Percentiles rank a stretch among this genome's conserved stretches.
Evolutionary conservation across 345 rosid species (phyloP).

Genomic region (Luvunga scandens): DNA sequence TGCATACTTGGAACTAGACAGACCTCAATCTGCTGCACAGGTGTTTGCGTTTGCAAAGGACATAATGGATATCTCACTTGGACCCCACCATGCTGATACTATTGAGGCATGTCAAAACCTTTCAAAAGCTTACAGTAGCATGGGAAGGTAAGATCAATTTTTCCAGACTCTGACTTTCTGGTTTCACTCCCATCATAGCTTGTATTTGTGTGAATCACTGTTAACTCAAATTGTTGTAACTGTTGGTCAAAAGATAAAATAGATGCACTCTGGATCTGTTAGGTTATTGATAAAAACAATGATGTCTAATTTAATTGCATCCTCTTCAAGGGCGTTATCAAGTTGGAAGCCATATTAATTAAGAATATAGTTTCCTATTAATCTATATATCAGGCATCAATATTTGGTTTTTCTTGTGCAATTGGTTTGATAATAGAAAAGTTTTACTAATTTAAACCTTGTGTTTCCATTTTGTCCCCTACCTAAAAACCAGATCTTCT

Average conservation of each 20-base stretch:
- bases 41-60: conserved; percentile 95
- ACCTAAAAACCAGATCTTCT: not conserved
- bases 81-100: conserved; percentile 86
- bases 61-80: conserved; percentile 90
- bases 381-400: not conserved
- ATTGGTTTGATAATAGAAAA: not conserved
- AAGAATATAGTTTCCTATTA: not conserved
- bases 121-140: conserved; percentile 74
- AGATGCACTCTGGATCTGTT: conserved; percentile 3
- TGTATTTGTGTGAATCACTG: not conserved
- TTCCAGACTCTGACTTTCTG: conserved; percentile 12
- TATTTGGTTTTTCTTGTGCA: not conserved
- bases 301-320: not conserved
- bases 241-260: conserved; percentile 1
- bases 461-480: not conserved
- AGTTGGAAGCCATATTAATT: not conserved
- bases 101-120: conserved; percentile 94
- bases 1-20: conserved; percentile 84
- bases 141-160: conserved; percentile 64
- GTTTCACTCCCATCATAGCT: not conserved
- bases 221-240: conserved; percentile 5
- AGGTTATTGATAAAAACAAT: not conserved
- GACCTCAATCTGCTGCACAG: conserved; percentile 93
- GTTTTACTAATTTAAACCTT: not conserved
- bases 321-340: not conserved